phyloP scores from a whole-genome alignment of 768 basidiomycete species.

The Neoboletus subvelutipes region DNA sequence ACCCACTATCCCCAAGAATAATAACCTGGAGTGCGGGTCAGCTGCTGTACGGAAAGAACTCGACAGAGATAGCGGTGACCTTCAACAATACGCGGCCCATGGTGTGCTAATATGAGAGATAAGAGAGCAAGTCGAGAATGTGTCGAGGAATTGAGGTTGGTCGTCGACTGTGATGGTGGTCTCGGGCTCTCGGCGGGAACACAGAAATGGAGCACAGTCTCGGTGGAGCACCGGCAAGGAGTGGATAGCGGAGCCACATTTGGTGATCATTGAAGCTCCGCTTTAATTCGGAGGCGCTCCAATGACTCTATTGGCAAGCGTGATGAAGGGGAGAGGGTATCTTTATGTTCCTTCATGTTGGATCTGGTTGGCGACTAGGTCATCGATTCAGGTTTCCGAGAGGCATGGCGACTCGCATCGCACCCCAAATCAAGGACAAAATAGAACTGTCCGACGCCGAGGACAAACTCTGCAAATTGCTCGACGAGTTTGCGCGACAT shows the following conservation, averaged over 20 bases:
- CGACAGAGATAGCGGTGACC: slow-evolving; percentile 40
- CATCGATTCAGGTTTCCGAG: slow-evolving; percentile 6
- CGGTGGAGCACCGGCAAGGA: slow-evolving; percentile 23
- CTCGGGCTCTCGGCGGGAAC: slow-evolving; percentile 7
- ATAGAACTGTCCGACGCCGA: slow-evolving; percentile 70
- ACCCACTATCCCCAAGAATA: slow-evolving; percentile 98
- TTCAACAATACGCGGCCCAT: slow-evolving; percentile 90
- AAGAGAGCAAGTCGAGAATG: neutral
- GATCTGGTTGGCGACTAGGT: slow-evolving; percentile 8
- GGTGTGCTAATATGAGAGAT: slow-evolving; percentile 10
- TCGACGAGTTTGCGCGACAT: slow-evolving; percentile 72
- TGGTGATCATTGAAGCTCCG: slow-evolving; percentile 25
- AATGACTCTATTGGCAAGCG: neutral
- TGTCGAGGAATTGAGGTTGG: neutral
- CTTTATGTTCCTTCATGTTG: slow-evolving; percentile 6
- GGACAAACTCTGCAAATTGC: slow-evolving; percentile 65
- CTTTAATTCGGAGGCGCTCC: slow-evolving; percentile 14
- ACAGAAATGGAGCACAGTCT: slow-evolving; percentile 8
- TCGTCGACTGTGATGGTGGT: slow-evolving; percentile 12
- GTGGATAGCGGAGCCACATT: slow-evolving; percentile 13
- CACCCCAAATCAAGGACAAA: slow-evolving; percentile 30
- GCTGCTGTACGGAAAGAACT: neutral
- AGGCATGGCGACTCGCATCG: slow-evolving; percentile 35
- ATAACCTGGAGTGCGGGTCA: slow-evolving; percentile 67
- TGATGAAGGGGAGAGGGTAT: neutral